Conservation (phyloP, 306 rosid genomes). For the Sechiopsis laciniata region DNA sequence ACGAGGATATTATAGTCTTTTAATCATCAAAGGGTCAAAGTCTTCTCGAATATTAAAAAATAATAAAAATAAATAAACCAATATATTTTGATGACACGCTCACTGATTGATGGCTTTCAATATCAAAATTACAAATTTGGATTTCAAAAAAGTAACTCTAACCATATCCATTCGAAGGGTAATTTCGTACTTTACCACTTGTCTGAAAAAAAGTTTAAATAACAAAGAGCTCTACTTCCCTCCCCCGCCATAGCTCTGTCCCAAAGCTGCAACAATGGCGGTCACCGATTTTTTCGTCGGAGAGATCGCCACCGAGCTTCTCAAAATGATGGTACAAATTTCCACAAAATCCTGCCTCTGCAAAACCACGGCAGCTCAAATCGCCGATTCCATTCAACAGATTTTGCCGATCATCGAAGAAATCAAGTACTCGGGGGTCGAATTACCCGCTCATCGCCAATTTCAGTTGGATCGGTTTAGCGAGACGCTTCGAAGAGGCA, state of each 20-base stretch:
- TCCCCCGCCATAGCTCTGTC: conserved; percentile 13
- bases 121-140: neutral
- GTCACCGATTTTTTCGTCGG: conserved; percentile 74
- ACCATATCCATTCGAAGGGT: neutral
- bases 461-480: conserved; percentile 59
- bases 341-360: conserved; percentile 50
- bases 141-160: neutral
- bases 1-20: neutral
- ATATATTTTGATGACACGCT: neutral
- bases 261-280: conserved; percentile 33
- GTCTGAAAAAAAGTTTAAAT: neutral
- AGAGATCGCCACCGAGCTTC: conserved; percentile 72
- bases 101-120: neutral
- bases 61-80: no score
- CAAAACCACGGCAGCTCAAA: conserved; percentile 53
- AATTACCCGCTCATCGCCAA: conserved; percentile 50
- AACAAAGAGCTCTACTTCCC: neutral
- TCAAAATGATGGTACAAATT: conserved; percentile 39
- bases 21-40: neutral
- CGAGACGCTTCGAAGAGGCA: conserved; percentile 47
- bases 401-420: conserved; percentile 55
- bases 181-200: neutral
- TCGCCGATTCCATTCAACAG: conserved; percentile 26
- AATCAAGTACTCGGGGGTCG: conserved; percentile 77
- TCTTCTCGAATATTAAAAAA: neutral